phyloP scores from a whole-genome alignment of 192 early-diverging fungal species.

The Thamnidium elegans region DNA sequence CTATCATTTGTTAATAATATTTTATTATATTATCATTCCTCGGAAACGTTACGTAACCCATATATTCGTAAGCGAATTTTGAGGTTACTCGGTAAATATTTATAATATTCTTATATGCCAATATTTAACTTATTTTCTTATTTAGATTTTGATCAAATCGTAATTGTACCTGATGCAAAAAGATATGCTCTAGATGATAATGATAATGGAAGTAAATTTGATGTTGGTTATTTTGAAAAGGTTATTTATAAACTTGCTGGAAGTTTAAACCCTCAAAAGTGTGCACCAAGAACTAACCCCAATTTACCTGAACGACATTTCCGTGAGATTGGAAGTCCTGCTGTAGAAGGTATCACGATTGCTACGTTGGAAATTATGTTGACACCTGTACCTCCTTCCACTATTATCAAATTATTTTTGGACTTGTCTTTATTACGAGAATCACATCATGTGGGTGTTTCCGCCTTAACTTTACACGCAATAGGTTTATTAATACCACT shows the following conservation, averaged over 20 bases:
- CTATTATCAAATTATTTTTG: conserved; percentile 40
- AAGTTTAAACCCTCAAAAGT: conserved; percentile 52
- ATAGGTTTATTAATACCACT: conserved; percentile 39
- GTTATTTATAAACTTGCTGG: conserved; percentile 50
- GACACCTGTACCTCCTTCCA: conserved; percentile 39
- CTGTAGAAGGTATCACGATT: conserved; percentile 51
- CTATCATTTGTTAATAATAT: conserved; percentile 66
- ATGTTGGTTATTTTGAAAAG: conserved; percentile 48
- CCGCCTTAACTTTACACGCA: conserved; percentile 45
- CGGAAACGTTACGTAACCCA: conserved; percentile 57
- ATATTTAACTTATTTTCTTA: background rate
- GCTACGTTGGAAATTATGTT: conserved; percentile 49
- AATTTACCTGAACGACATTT: conserved; percentile 57
- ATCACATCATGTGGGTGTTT: conserved; percentile 30
- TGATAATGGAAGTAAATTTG: conserved; percentile 37
- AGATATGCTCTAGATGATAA: conserved; percentile 32
- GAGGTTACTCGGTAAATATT: conserved; percentile 56
- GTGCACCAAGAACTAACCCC: conserved; percentile 44
- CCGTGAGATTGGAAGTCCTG: conserved; percentile 59
- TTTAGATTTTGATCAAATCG: conserved; percentile 43
- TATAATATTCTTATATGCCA: background rate
- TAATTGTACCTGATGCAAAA: conserved; percentile 39
- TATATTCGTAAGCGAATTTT: conserved; percentile 52
- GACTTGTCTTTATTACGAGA: conserved; percentile 44
- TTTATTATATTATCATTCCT: conserved; percentile 64